Conservation (phyloP, 768 basidiomycete genomes). For the Hortiboletus campestris region DNA sequence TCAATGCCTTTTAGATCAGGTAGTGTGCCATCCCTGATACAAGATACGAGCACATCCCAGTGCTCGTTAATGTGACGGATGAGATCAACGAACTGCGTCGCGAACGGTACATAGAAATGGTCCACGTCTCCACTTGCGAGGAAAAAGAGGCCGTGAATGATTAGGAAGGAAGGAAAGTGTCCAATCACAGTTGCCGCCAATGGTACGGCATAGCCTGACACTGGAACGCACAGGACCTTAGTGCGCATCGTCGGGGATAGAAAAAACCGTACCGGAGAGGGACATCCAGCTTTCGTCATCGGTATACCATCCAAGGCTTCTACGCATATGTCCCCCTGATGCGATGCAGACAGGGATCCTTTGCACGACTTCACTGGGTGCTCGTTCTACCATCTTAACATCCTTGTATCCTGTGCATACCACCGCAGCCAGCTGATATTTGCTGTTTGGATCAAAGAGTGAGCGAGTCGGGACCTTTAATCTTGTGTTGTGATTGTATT, state of each 20-base stretch:
- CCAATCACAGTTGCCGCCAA: constrained; percentile 14
- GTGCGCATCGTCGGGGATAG: neutral
- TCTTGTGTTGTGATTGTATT: too few species aligned
- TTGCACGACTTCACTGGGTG: neutral
- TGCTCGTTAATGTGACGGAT: constrained; percentile 15
- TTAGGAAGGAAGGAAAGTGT: constrained; percentile 15
- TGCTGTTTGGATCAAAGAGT: neutral
- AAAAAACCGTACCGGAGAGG: neutral
- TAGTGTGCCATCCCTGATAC: constrained; percentile 11
- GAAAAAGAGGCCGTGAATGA: constrained; percentile 24
- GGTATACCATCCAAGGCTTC: constrained; percentile 5
- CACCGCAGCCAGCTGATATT: neutral
- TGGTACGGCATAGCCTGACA: constrained; percentile 12
- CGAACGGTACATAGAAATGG: neutral
- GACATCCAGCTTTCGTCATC: constrained; percentile 12
- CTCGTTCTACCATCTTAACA: constrained; percentile 5
- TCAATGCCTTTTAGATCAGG: constrained; percentile 15
- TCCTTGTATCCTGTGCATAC: neutral
- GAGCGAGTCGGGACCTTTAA: neutral
- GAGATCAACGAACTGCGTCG: constrained; percentile 11
- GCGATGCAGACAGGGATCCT: constrained; percentile 8
- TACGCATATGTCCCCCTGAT: neutral
- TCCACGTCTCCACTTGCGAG: constrained; percentile 5
- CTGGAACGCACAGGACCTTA: constrained; percentile 3
- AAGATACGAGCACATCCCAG: constrained; percentile 17